Percentiles rank a stretch among this genome's conserved stretches.
Evolutionary conservation across 2,329 filamentous ascomycete species (phyloP).

Genomic region (Fusarium chlamydosporum): DNA sequence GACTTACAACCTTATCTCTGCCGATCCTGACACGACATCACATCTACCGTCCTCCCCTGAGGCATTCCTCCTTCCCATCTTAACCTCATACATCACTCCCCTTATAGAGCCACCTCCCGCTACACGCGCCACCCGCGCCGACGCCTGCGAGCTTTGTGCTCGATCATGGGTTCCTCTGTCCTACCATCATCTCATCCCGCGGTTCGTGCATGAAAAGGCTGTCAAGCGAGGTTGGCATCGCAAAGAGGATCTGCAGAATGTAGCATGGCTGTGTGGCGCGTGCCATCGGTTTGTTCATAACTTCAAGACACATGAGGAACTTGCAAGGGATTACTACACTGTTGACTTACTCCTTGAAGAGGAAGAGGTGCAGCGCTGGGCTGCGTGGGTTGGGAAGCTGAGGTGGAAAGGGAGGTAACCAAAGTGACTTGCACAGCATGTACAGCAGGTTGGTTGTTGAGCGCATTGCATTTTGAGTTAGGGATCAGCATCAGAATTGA

Average conservation of each 20-base stretch:
- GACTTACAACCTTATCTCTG: conserved; percentile 74
- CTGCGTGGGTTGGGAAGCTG: conserved; percentile 78
- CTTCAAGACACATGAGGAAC: conserved; percentile 80
- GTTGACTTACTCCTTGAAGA: conserved; percentile 78
- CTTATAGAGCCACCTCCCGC: conserved; percentile 74
- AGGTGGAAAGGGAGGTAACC: conserved; percentile 74
- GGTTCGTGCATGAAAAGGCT: conserved; percentile 80
- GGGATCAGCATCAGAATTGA: not conserved
- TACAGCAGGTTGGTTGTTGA: no score
- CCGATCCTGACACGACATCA: conserved; percentile 54
- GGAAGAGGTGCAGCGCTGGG: conserved; percentile 80
- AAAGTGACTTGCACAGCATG: not conserved
- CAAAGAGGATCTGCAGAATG: conserved; percentile 80
- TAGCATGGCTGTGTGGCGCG: conserved; percentile 87
- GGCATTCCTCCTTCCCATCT: conserved; percentile 73
- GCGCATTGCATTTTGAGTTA: not conserved
- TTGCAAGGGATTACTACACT: conserved; percentile 80
- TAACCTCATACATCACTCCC: conserved; percentile 73
- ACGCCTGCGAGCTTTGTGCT: conserved; percentile 81
- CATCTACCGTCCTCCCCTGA: conserved; percentile 58
- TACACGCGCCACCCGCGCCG: conserved; percentile 68
- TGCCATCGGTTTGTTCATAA: conserved; percentile 88
- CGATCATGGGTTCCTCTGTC: conserved; percentile 81
- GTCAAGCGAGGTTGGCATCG: conserved; percentile 84
- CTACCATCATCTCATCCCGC: conserved; percentile 90